Evolutionary conservation across 768 basidiomycete species (phyloP).

Genomic region (Psilocybe sp.): DNA sequence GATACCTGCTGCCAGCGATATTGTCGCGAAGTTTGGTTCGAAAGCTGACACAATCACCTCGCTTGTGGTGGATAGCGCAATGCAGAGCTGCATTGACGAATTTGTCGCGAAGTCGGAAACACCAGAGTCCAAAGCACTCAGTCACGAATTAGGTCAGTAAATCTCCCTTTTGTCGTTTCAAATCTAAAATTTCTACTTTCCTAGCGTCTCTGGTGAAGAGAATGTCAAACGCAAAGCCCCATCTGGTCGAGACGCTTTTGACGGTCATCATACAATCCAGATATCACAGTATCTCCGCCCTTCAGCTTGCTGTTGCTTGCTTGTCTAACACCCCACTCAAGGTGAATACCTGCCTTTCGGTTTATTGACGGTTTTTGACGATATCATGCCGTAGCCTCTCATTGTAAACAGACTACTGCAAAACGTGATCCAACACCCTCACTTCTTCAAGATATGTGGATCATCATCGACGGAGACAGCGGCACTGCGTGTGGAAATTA

Average conservation of each 20-base stretch:
- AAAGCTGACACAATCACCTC: constrained; percentile 23
- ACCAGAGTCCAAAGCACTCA: constrained; percentile 14
- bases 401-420: constrained; percentile 77
- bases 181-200: constrained; percentile 1
- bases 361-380: not conserved
- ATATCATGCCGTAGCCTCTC: constrained; percentile 46
- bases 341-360: constrained; percentile 35
- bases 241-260: constrained; percentile 71
- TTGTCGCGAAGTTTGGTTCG: constrained; percentile 6
- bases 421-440: constrained; percentile 65
- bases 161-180: constrained; percentile 1
- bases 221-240: constrained; percentile 40
- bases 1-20: constrained; percentile 5
- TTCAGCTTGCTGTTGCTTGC: constrained; percentile 43
- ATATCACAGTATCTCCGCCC: constrained; percentile 38
- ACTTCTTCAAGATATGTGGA: constrained; percentile 50
- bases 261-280: constrained; percentile 59
- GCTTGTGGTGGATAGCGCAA: constrained; percentile 38
- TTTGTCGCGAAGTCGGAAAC: constrained; percentile 33
- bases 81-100: constrained; percentile 52
- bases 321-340: constrained; percentile 52
- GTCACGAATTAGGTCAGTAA: constrained; percentile 39
- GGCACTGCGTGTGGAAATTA: constrained; percentile 41
- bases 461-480: constrained; percentile 17
- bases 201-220: constrained; percentile 28